Evolutionary conservation across 2,329 filamentous ascomycete species (phyloP).

Genomic region (Chalara sp.): DNA sequence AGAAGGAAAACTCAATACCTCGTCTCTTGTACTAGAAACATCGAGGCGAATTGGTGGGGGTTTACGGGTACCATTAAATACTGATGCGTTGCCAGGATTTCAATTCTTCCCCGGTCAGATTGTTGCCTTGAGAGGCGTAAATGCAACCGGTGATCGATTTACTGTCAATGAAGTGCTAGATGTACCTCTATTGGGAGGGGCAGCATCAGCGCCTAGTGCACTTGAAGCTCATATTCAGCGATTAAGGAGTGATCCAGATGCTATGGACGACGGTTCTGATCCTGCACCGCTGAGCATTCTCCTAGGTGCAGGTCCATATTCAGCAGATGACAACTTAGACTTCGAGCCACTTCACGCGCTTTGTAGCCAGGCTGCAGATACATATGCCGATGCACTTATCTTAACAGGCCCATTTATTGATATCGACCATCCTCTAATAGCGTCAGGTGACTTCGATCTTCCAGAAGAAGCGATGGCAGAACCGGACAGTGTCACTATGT

Average conservation of each 20-base stretch:
- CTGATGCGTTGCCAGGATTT: conserved; percentile 61
- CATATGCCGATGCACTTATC: conserved; percentile 70
- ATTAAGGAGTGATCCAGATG: conserved; percentile 57
- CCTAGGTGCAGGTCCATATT: conserved; percentile 82
- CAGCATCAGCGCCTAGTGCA: conserved; percentile 60
- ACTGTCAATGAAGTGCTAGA: conserved; percentile 70
- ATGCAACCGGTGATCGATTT: conserved; percentile 80
- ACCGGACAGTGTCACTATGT: conserved; percentile 71
- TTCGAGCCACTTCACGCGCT: conserved; percentile 82
- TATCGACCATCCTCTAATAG: conserved; percentile 81
- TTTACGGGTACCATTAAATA: conserved; percentile 70
- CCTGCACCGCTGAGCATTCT: conserved; percentile 68
- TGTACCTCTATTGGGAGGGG: conserved; percentile 65
- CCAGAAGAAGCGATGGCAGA: conserved; percentile 61
- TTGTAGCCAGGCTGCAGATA: conserved; percentile 68
- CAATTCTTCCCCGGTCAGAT: conserved; percentile 95
- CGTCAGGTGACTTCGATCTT: conserved; percentile 71
- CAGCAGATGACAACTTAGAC: conserved; percentile 83
- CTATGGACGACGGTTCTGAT: conserved; percentile 50
- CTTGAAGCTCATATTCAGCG: conserved; percentile 65
- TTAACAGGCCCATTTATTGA: conserved; percentile 87
- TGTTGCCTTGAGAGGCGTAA: conserved; percentile 78
- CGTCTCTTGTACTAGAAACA: conserved; percentile 82
- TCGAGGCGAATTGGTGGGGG: conserved; percentile 80
- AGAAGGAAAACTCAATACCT: conserved; percentile 81